phyloP scores from a whole-genome alignment of 495 filamentous ascomycete genomes.

The Aspergillus indologenus region DNA sequence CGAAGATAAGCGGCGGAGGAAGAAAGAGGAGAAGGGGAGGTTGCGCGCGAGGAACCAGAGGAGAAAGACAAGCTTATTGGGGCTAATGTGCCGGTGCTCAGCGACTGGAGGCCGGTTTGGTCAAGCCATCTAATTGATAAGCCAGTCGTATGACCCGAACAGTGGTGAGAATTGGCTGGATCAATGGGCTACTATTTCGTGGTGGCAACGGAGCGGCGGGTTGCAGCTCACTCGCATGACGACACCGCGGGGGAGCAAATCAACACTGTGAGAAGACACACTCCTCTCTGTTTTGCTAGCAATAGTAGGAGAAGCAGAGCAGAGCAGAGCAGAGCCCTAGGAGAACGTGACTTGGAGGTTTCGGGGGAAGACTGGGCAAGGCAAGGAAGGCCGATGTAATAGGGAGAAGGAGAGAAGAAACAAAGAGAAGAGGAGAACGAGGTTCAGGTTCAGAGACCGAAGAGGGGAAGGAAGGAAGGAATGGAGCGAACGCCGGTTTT shows the following conservation, averaged over 20 bases:
- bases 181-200: neutral
- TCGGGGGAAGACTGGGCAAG: neutral
- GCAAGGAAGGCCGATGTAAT: neutral
- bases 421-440: neutral
- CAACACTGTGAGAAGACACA: no score
- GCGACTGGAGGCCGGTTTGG: neutral
- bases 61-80: conserved; percentile 5
- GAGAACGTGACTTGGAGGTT: neutral
- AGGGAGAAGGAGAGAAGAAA: neutral
- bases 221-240: conserved; percentile 8
- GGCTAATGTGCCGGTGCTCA: neutral
- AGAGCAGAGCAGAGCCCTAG: neutral
- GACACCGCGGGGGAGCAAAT: neutral
- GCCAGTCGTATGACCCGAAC: conserved; percentile 6
- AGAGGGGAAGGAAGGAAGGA: neutral
- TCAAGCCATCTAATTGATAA: neutral
- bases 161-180: neutral
- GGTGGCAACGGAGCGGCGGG: conserved; percentile 1
- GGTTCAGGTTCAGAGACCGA: no score
- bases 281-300: no score
- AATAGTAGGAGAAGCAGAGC: no score
- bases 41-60: conserved; percentile 3
- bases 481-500: conserved; percentile 1
- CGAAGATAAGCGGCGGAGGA: neutral
- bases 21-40: conserved; percentile 9